Evolutionary conservation across 148 eudicot genomes (phyloP).

Genomic region (Selenicereus undatus): DNA sequence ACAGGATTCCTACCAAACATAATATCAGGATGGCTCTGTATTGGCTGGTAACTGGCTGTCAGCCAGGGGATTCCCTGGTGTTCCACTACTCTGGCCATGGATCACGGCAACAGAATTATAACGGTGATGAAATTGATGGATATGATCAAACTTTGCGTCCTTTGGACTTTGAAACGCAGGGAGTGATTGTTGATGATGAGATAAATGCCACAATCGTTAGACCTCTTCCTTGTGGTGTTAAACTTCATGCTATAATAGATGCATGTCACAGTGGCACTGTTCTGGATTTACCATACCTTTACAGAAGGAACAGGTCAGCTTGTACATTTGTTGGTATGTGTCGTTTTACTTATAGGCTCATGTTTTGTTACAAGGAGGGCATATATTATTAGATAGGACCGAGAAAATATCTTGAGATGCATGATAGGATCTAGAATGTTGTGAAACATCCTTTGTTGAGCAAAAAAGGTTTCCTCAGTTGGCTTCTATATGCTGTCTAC

Average conservation of each 20-base stretch:
- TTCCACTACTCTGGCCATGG: constrained; percentile 99
- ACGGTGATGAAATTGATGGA: constrained; percentile 86
- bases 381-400: not conserved
- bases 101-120: constrained; percentile 66
- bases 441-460: not conserved
- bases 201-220: constrained; percentile 78
- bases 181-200: constrained; percentile 96
- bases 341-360: not conserved
- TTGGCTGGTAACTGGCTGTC: constrained; percentile 95
- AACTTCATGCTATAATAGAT: constrained; percentile 94
- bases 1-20: constrained; percentile 66
- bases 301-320: constrained; percentile 87
- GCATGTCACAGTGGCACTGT: constrained; percentile 98
- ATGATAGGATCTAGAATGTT: not conserved
- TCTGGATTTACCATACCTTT: constrained; percentile 82
- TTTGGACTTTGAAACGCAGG: constrained; percentile 88
- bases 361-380: not conserved
- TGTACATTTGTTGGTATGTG: not conserved
- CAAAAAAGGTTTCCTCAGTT: not conserved
- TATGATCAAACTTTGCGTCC: constrained; percentile 97
- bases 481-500: too few species aligned
- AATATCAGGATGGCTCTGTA: constrained; percentile 78
- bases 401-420: not conserved
- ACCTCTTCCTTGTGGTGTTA: constrained; percentile 85
- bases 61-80: constrained; percentile 86